Percentiles rank a stretch among this genome's conserved stretches.
Conservation (phyloP, 306 rosid species). For the Benincasa hispida region DNA sequence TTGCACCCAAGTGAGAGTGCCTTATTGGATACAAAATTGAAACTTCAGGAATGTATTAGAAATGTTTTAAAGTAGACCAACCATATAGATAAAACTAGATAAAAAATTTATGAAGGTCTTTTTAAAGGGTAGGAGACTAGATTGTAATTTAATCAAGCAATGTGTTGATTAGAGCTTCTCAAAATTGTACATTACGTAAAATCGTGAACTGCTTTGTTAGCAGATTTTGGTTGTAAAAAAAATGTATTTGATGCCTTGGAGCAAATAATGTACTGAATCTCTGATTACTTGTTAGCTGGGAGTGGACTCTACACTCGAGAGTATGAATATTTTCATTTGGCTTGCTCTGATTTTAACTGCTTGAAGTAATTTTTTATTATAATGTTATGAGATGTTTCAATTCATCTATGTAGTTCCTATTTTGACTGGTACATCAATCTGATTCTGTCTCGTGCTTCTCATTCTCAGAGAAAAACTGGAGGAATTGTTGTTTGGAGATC, state of each 20-base stretch:
- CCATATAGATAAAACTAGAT: no score
- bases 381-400: background rate
- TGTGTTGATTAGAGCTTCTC: background rate
- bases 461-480: constrained; percentile 80
- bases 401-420: background rate
- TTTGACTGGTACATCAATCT: background rate
- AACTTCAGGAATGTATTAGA: no score
- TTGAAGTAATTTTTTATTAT: background rate
- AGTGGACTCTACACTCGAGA: background rate
- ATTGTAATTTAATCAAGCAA: background rate
- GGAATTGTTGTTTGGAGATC: constrained; percentile 93
- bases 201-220: background rate
- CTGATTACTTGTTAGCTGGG: background rate
- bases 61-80: no score
- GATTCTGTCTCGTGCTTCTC: constrained; percentile 8
- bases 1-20: background rate
- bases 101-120: no score
- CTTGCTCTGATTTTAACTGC: background rate
- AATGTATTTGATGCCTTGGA: background rate
- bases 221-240: background rate
- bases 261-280: background rate
- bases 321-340: background rate
- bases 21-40: background rate
- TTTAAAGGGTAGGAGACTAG: background rate
- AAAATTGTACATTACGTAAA: background rate